Evolutionary conservation across 768 basidiomycete genomes (phyloP), one percentile per base, ranked within the genome.

Genomic region (Trametes cubensis): DNA sequence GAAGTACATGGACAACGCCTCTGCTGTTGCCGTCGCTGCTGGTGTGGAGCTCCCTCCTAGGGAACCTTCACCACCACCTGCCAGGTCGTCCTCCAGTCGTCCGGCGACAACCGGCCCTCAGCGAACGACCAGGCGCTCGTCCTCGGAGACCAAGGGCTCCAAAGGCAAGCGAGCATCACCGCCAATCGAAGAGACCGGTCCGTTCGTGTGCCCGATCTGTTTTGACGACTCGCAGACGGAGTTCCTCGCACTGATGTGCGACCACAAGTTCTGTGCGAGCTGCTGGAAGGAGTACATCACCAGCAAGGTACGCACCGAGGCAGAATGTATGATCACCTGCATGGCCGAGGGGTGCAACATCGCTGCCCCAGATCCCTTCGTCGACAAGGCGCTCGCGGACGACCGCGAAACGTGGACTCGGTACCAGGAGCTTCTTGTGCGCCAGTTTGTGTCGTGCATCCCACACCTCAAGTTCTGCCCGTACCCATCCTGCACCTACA

Each of bases 1-100:
- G 77, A 90, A 92, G 73, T 98, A 93, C 77, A 97, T 97, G 94
- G 96, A 98, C 69, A 91, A 94, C 62, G 85, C 92, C 0, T 80
- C 85, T 20, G 76, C 78, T 8, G 83, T 95, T 17, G 84, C 88
- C 28, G 80, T 85, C 26, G 83, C 85, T 7, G 94, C 95, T 0
- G 97, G 96, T 4, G 81, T 90, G 66, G 82, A 69, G 65, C 79
- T 74, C 53, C 78, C 70, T 60, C 84, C 77, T n/a, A 70, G 52
- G 18, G 69, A 69, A 56, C 69, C 63, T 28, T 34, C 67, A 23
- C 62, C 59, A 14, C 61, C 66, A 55, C 68, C 76, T 3, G 67
- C 75, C 10, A 68, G 73, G 25, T 57, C 71, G 23, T 71, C 76
- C 26, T 63, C 77, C 21, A 65, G 75, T 55, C 72, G 77, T 17